Conservation (phyloP, 352 stramenopile genomes). For the Phytophthora capsici region DNA sequence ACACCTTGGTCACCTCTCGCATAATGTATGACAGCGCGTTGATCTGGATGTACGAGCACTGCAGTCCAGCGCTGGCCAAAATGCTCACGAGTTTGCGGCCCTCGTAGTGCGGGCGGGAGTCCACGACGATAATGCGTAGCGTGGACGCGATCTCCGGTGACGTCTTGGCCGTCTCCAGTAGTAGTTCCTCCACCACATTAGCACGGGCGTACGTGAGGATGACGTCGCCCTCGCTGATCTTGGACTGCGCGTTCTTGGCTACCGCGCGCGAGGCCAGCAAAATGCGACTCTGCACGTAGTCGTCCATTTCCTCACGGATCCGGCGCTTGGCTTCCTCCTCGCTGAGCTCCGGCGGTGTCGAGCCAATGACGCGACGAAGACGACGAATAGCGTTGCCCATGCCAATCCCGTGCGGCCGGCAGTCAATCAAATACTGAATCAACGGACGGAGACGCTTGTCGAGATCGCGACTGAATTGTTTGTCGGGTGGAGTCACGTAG, state of each 20-base stretch:
- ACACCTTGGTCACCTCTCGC: slow-evolving; percentile 96
- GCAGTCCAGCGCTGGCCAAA: slow-evolving; percentile 72
- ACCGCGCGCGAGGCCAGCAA: slow-evolving; percentile 92
- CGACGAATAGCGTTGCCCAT: slow-evolving; percentile 96
- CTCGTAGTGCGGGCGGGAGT: slow-evolving; percentile 90
- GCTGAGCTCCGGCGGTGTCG: slow-evolving; percentile 85
- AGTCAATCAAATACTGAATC: slow-evolving; percentile 96
- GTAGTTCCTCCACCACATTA: slow-evolving; percentile 91
- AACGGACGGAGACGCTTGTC: slow-evolving; percentile 91
- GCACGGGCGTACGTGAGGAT: slow-evolving; percentile 95
- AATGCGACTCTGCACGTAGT: slow-evolving; percentile 95
- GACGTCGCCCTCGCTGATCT: slow-evolving; percentile 93
- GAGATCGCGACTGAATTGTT: slow-evolving; percentile 85
- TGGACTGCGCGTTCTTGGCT: slow-evolving; percentile 83
- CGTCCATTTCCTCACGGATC: slow-evolving; percentile 92
- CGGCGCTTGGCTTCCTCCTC: slow-evolving; percentile 85
- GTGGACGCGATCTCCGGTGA: slow-evolving; percentile 35
- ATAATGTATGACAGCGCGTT: slow-evolving; percentile 97
- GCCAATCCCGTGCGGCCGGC: slow-evolving; percentile 92
- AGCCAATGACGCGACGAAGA: slow-evolving; percentile 91
- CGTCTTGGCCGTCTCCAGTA: slow-evolving; percentile 61
- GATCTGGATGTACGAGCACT: slow-evolving; percentile 94
- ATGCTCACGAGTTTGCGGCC: slow-evolving; percentile 82
- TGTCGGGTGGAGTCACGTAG: slow-evolving; percentile 83
- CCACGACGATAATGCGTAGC: slow-evolving; percentile 95